Percentiles rank a stretch among this genome's conserved stretches.
phyloP scores from a whole-genome alignment of 139 green algal genomes.

The Spirogloea muscicola region DNA sequence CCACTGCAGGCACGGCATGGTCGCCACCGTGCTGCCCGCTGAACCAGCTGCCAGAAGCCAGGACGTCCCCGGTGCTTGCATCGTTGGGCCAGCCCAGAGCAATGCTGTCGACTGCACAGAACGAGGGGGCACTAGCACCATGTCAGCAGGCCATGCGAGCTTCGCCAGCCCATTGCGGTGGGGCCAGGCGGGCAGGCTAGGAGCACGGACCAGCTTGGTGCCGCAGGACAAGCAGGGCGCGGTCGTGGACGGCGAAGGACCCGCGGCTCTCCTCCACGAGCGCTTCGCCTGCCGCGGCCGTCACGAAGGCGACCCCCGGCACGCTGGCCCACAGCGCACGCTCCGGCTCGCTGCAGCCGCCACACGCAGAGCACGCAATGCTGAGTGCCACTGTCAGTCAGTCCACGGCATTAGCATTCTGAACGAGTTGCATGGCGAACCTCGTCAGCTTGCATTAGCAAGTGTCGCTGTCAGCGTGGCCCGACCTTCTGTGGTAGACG shows the following conservation, averaged over 20 bases:
- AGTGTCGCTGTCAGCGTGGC: not conserved
- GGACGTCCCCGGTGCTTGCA: not conserved
- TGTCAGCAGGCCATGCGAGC: too few species aligned
- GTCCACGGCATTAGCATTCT: too few species aligned
- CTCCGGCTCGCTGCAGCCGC: slow-evolving; percentile 11
- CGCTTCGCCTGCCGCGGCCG: not conserved
- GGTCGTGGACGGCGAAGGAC: slow-evolving; percentile 34
- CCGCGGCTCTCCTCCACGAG: slow-evolving; percentile 10
- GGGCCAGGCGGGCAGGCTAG: not conserved
- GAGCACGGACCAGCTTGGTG: slow-evolving; percentile 19
- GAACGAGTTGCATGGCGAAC: too few species aligned
- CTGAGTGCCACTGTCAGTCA: too few species aligned
- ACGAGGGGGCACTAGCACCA: not conserved
- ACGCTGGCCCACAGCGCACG: slow-evolving; percentile 6
- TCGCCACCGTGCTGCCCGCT: too few species aligned
- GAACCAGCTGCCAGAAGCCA: too few species aligned
- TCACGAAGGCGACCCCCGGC: slow-evolving; percentile 10
- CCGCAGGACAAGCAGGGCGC: not conserved
- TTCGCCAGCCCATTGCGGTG: too few species aligned
- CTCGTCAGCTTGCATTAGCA: too few species aligned
- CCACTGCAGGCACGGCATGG: too few species aligned
- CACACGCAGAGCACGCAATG: not conserved
- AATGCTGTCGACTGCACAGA: not conserved
- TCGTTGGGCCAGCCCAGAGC: not conserved
- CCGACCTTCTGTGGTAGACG: slow-evolving; percentile 3